Conservation (phyloP, 2,329 filamentous ascomycete species). For the Claviceps sorghi region DNA sequence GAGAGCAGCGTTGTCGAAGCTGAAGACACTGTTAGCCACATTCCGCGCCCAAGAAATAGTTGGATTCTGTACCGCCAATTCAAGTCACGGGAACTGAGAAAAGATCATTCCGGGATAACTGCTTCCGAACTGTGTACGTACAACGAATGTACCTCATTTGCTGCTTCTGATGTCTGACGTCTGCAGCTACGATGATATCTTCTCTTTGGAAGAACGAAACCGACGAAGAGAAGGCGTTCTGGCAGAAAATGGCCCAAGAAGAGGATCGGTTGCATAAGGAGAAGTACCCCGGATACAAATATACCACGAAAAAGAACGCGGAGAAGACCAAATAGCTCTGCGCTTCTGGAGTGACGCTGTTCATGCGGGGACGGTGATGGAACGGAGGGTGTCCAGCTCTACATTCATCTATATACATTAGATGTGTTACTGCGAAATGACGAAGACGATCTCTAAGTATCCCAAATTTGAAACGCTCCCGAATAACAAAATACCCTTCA, state of each 20-base stretch:
- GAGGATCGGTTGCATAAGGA: constrained; percentile 15
- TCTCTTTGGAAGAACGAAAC: constrained; percentile 16
- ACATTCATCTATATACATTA: too few species aligned
- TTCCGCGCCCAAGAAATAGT: constrained; percentile 18
- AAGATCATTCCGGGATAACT: constrained; percentile 12
- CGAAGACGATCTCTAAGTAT: too few species aligned
- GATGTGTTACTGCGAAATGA: too few species aligned
- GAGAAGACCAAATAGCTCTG: constrained; percentile 1
- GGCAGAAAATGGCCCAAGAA: constrained; percentile 10
- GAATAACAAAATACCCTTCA: too few species aligned
- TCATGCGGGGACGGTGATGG: neutral
- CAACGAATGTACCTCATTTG: constrained; percentile 3
- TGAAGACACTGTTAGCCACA: constrained; percentile 4
- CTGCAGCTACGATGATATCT: constrained; percentile 14
- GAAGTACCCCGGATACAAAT: constrained; percentile 16
- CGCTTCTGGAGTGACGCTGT: neutral
- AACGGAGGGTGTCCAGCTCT: neutral
- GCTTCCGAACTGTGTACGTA: constrained; percentile 17
- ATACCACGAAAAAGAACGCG: constrained; percentile 7
- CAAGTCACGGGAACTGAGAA: constrained; percentile 12
- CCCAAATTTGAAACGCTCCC: too few species aligned
- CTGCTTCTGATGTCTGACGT: neutral
- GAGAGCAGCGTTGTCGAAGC: neutral
- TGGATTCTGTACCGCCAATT: constrained; percentile 21
- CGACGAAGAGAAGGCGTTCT: constrained; percentile 11